Evolutionary conservation across 495 filamentous ascomycete species (phyloP), one percentile per base, ranked within the genome.

Genomic region (Lasiosphaeriaceae sp.): DNA sequence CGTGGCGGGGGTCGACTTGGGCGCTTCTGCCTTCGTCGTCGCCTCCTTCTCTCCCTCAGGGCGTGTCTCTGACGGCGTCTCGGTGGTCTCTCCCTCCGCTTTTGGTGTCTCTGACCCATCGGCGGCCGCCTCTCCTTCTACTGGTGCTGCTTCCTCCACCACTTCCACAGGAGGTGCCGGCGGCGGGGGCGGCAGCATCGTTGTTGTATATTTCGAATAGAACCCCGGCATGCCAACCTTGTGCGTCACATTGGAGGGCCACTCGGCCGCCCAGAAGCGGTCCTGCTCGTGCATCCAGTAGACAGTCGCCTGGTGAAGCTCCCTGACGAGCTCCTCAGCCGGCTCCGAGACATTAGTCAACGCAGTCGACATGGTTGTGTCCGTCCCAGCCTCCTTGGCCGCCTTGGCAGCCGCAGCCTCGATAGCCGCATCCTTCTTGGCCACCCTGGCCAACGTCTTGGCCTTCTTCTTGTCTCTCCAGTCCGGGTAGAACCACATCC

Each of bases 161-260:
- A n/a, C n/a, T n/a, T n/a, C n/a, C n/a, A n/a, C n/a, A n/a, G n/a
- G n/a, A n/a, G n/a, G n/a, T n/a, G n/a, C n/a, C n/a, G n/a, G n/a
- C n/a, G n/a, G n/a, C n/a, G n/a, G n/a, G n/a, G n/a, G n/a, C n/a
- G n/a, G n/a, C n/a, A 3, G 26, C 4, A 31, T 3, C 26, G 26
- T 31, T 31, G 26, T 31, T 3, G 26, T 31, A 31, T 31, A 31
- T 9, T 31, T 31, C 26, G 3, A 9, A 31, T 31, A 31, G 26
- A 49, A 49, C 14, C 47, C 23, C 14, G 65, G 65, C 47, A 69
- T 34, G 9, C 66, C 66, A 17, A 66, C 12, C 2, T 63, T 56
- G 65, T 96, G 92, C 21, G 74, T 66, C 49, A 95, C 88, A n/a
- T 77, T 80, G 3, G 74, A 69, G 17, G 87, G 77, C 92, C 92